These are phyloP conservation scores for Margaritispora aquatica DNA, from an alignment of 495 filamentous ascomycete species.

Conservation along the genomic window DNA sequence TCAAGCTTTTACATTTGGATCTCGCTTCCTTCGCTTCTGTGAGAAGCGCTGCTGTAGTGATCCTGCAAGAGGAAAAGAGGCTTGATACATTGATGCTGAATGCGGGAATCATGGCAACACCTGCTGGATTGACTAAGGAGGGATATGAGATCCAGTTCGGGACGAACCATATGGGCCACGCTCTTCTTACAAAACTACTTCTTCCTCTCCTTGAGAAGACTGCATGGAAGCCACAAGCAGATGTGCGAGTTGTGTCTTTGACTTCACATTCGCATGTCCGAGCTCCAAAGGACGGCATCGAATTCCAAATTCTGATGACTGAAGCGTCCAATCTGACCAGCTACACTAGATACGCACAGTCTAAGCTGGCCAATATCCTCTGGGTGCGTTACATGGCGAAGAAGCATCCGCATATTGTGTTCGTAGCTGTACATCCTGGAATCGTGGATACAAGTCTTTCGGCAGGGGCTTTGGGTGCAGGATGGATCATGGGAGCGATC, in stretches of 20 bases:
- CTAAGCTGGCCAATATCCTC: slow-evolving; percentile 65
- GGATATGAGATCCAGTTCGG: slow-evolving; percentile 63
- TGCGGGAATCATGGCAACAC: slow-evolving; percentile 58
- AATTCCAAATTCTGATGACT: slow-evolving; percentile 27
- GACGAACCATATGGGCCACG: slow-evolving; percentile 64
- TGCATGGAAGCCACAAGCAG: slow-evolving; percentile 27
- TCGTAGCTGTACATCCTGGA: slow-evolving; percentile 60
- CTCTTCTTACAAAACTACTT: slow-evolving; percentile 59
- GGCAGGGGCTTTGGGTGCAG: not conserved
- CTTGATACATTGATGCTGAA: slow-evolving; percentile 60
- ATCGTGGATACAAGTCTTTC: slow-evolving; percentile 31
- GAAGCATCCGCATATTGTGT: slow-evolving; percentile 49
- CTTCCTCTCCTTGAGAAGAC: slow-evolving; percentile 43
- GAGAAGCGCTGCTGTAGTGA: slow-evolving; percentile 8
- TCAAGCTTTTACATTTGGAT: slow-evolving; percentile 18
- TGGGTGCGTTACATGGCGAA: slow-evolving; percentile 52
- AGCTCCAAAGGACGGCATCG: slow-evolving; percentile 31
- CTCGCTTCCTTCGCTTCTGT: slow-evolving; percentile 20
- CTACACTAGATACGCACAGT: slow-evolving; percentile 51
- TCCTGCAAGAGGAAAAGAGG: slow-evolving; percentile 10
- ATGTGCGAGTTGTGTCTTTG: slow-evolving; percentile 38
- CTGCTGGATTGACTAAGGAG: slow-evolving; percentile 41
- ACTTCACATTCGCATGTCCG: slow-evolving; percentile 31
- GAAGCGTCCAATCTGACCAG: slow-evolving; percentile 28
- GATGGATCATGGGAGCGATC: not conserved